A percentile compares a stretch with the other conserved stretches of the same genome.
Evolutionary conservation across 2,329 filamentous ascomycete genomes (phyloP).

Genomic region (Colletotrichum siamense): DNA sequence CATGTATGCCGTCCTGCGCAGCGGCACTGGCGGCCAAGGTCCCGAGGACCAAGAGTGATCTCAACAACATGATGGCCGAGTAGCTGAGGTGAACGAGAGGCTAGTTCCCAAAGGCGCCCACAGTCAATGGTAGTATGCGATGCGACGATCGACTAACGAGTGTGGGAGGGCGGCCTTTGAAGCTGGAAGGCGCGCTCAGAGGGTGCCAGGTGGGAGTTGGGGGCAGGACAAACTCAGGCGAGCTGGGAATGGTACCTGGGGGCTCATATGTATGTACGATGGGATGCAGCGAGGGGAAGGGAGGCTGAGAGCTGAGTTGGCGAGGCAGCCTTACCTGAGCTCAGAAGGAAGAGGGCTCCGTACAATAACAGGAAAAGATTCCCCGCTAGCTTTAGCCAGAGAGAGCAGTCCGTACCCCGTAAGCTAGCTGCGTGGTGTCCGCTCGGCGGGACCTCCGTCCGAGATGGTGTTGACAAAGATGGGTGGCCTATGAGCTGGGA

Average conservation of each 20-base stretch:
- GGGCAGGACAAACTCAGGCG: conserved; percentile 7
- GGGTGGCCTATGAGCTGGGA: background rate
- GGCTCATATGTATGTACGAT: conserved; percentile 20
- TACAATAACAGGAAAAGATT: background rate
- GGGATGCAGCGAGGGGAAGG: background rate
- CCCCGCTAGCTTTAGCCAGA: conserved; percentile 1
- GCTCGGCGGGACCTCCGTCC: background rate
- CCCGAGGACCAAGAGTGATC: conserved; percentile 1
- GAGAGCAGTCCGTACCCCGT: background rate
- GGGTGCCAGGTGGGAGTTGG: background rate
- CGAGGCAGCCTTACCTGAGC: conserved; percentile 13
- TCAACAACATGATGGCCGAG: background rate
- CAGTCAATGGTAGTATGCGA: background rate
- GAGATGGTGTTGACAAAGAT: conserved; percentile 10
- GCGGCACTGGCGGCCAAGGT: background rate
- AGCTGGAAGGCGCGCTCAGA: background rate
- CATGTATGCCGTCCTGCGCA: background rate
- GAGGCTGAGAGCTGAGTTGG: conserved; percentile 14
- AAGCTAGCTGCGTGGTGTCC: background rate
- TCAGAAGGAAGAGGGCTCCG: background rate
- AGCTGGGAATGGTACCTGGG: conserved; percentile 3
- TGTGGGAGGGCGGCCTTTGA: conserved; percentile 6
- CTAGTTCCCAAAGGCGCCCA: background rate
- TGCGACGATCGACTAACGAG: conserved; percentile 4
- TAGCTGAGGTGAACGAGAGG: background rate